Evolutionary conservation across 2,329 filamentous ascomycete species (phyloP), one percentile per base, ranked within the genome.

Genomic region (Fusarium sp.): DNA sequence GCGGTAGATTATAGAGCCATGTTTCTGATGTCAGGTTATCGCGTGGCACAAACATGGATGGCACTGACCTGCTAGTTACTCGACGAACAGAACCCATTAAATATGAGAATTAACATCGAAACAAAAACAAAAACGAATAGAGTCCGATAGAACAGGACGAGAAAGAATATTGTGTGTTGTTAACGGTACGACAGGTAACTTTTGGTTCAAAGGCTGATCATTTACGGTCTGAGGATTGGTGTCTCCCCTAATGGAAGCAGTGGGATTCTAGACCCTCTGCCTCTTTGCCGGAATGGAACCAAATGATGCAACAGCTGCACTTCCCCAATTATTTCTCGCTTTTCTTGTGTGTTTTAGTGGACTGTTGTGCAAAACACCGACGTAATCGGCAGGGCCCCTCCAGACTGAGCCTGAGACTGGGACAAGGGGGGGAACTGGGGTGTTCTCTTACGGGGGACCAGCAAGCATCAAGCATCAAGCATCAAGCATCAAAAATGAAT

Each of bases 291-390:
- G 56, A 62, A 62, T 56, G 58, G 51, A 63, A 60, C 53, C 60
- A 58, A 62, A 73, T 73, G 70, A 73, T 73, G 70, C 69, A 73
- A 72, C 69, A 44, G 57, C 53, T 37, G 51, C 52, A 41, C 47
- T 50, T 56, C 60, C 56, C 64, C 57, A 47, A 61, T 54, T 41
- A 70, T 54, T 44, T 44, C 50, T 45, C 61, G 53, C 57, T 56
- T 54, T 50, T 52, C 51, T 59, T 57, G 47, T 50, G 40, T 58
- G 46, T 59, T 56, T 62, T 51, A 52, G 65, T 70, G 62, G 48
- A 30, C 50, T 69, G 33, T 56, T 43, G 57, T 62, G 52, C 62
- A 64, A 54, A 67, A 64, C 66, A 64, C 52, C 67, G 67, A 69
- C 66, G 67, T 69, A 69, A 69, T 69, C 50, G 66, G 62, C 54